phyloP scores from a whole-genome alignment of 2,329 filamentous ascomycete genomes.

The Chaetothyriales sp. region DNA sequence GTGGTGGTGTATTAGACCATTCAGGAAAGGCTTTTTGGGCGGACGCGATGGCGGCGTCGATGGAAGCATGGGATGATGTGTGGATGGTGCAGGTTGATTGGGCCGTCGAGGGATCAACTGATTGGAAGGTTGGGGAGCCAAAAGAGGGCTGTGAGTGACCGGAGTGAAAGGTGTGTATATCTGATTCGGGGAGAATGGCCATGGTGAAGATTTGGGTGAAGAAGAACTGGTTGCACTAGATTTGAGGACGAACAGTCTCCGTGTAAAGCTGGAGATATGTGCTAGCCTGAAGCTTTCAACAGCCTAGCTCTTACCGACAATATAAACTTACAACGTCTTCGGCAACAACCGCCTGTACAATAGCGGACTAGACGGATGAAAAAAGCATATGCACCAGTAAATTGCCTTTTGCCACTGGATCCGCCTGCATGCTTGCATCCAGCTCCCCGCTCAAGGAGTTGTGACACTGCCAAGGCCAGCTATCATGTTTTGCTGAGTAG shows the following conservation, averaged over 20 bases:
- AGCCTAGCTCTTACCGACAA: not conserved
- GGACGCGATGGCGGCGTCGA: slow-evolving; percentile 59
- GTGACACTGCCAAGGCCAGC: too few species aligned
- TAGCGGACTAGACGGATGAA: too few species aligned
- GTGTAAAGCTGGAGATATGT: too few species aligned
- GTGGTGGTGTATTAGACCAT: slow-evolving; percentile 65
- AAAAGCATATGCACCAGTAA: too few species aligned
- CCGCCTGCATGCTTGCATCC: too few species aligned
- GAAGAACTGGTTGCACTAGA: not conserved
- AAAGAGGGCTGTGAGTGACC: slow-evolving; percentile 47
- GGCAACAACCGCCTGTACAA: too few species aligned
- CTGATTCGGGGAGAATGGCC: slow-evolving; percentile 4
- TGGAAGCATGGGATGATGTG: slow-evolving; percentile 50
- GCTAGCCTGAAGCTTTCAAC: not conserved
- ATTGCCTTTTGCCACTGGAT: too few species aligned
- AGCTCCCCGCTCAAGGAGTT: too few species aligned
- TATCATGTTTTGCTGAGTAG: too few species aligned
- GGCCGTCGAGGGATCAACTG: slow-evolving; percentile 60
- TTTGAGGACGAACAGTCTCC: not conserved
- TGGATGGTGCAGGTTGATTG: slow-evolving; percentile 58
- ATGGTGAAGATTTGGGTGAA: slow-evolving; percentile 1
- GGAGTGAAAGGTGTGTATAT: slow-evolving; percentile 59
- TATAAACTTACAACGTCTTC: not conserved
- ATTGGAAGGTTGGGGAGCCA: slow-evolving; percentile 51
- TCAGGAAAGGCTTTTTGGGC: slow-evolving; percentile 57